Evolutionary conservation across 495 filamentous ascomycete genomes (phyloP), one percentile per base, ranked within the genome.

Genomic region (Lindgomyces ingoldianus): DNA sequence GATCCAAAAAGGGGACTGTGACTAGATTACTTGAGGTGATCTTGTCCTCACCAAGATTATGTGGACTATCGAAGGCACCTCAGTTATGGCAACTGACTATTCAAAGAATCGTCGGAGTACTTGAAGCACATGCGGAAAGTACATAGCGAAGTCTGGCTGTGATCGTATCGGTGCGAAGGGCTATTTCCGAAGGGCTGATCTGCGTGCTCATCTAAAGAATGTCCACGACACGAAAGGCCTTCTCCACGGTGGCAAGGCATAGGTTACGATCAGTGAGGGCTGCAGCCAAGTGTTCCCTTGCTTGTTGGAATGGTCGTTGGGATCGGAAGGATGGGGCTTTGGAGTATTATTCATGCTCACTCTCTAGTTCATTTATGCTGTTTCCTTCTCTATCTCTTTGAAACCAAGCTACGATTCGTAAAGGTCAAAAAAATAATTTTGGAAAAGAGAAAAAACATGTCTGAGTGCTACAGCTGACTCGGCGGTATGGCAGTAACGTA

Each of bases 41-140:
- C 16, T n/a, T 60, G 57, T 39, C 42, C 57, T 16, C 24, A 33
- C n/a, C 21, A 48, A 21, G 45, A 50, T 3, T 60, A 44, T 19
- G 14, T 41, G 18, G 12, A 51, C 16, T 42, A 61, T 49, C 16
- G 45, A 19, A 22, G 24, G 10, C 12, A 16, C 11, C 4, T 2
- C 4, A 42, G n/a, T 50, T 14, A n/a, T 50, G 42, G 25, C 19
- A 33, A 4, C 3, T 6, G 2, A 19, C 8, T 57, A 22, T 77
- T 79, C 57, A 22, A 50, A 18, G 73, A 48, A 16, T 33, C 51
- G 18, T 69, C 70, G 1, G 72, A 74, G 0, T 75, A 70, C 52
- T 68, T 44, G 10, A 70, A 71, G 33, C 77, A 79, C 50, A 68
- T 78, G 70, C 72, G 68, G 53, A 63, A 72, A 10, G 64, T 68